phyloP scores from a whole-genome alignment of 257 asterid species.

The Schizonepeta tenuifolia region DNA sequence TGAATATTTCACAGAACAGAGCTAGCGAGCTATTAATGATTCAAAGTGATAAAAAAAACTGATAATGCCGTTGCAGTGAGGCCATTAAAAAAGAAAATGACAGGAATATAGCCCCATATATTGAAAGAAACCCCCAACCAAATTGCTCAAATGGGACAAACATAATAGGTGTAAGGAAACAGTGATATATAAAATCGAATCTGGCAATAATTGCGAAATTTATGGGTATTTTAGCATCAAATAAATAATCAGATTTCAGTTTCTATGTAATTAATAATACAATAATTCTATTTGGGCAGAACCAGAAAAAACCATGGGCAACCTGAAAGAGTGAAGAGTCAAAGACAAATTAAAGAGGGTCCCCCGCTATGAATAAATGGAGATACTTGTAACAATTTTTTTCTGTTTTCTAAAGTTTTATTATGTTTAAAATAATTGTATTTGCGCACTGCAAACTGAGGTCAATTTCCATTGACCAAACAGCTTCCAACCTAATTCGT shows the following conservation, averaged over 20 bases:
- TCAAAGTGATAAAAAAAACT: not conserved
- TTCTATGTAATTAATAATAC: not conserved
- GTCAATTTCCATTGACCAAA: constrained; percentile 57
- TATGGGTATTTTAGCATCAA: not conserved
- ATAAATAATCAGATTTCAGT: constrained; percentile 1
- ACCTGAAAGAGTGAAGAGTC: constrained; percentile 38
- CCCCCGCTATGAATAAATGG: constrained; percentile 20
- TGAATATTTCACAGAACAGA: not conserved
- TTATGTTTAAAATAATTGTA: not conserved
- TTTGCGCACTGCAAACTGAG: constrained; percentile 34
- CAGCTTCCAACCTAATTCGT: constrained; percentile 14
- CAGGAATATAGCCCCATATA: not conserved
- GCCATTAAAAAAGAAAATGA: constrained; percentile 29
- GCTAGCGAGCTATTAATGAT: not conserved
- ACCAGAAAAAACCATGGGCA: constrained; percentile 14
- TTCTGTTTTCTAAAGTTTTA: not conserved
- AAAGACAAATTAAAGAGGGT: not conserved
- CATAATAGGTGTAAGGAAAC: not conserved
- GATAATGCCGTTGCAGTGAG: constrained; percentile 1
- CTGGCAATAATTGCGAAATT: constrained; percentile 17
- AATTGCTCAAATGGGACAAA: constrained; percentile 21
- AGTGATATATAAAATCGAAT: not conserved
- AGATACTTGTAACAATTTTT: not conserved
- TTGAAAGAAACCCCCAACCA: constrained; percentile 13
- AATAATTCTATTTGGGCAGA: not conserved